Evolutionary conservation across 2,329 filamentous ascomycete genomes (phyloP), one percentile per base, ranked within the genome.

Genomic region (Stagonosporopsis cucurbitacearum): DNA sequence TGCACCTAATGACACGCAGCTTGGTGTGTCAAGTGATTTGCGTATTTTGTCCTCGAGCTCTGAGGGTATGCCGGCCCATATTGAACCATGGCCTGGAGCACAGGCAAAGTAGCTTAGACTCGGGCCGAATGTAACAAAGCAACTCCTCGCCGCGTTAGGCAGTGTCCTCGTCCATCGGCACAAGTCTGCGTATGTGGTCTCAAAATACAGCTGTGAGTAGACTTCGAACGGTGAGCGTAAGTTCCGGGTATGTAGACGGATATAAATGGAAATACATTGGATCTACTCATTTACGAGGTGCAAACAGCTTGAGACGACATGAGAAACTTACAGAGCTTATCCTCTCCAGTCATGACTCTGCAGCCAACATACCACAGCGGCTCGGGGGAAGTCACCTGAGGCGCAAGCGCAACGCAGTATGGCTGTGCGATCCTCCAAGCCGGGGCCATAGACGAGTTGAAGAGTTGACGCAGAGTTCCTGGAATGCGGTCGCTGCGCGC

Each of bases 301-400:
- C 25, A 8, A n/a, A 41, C 37, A 32, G 48, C 37, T 19, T n/a
- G 40, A 47, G 50, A 48, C 46, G 22, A 26, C 25, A 30, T 35
- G 51, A 23, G 46, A 17, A 32, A 71, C 71, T 67, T 42, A 74
- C 72, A 71, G 28, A 73, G 68, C 62, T 73, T 75, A 13, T 74
- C 72, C 51, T 72, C 63, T n/a, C 70, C 70, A 35, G 59, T 63
- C 49, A 69, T 50, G 37, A 69, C 70, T 50, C 69, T 73, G 39
- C 65, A 70, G 13, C 69, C 69, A 11, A 71, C 64, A 58, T 73
- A 74, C 72, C 72, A 75, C 13, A 74, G 54, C 32, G 70, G 66
- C 54, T 73, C 72, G 15, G 64, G 60, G 1, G 57, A 58, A 36
- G 68, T 67, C 39, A 62, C 46, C 40, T 60, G 64, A 43, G 71